phyloP scores from a whole-genome alignment of 2,329 filamentous ascomycete species.

The Cordyceps tenuipes region DNA sequence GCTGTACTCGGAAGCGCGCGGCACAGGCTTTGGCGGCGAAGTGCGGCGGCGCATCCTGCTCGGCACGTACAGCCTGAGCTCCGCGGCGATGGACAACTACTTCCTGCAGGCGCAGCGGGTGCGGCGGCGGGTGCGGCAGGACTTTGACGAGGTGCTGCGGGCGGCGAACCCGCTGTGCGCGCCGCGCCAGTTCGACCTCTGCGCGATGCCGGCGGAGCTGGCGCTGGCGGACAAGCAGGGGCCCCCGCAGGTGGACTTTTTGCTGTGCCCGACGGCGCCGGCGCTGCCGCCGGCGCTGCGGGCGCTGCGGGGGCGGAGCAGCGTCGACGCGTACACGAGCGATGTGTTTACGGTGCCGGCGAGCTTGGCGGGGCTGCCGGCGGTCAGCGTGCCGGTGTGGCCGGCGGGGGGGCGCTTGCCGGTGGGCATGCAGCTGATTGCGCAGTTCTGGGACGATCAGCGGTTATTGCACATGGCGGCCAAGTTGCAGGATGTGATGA shows the following conservation, averaged over 20 bases:
- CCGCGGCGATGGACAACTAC: slow-evolving; percentile 89
- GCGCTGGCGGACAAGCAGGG: slow-evolving; percentile 48
- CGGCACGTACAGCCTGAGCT: slow-evolving; percentile 83
- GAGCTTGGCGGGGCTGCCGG: slow-evolving; percentile 82
- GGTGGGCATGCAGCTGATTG: slow-evolving; percentile 64
- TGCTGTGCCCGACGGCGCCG: slow-evolving; percentile 82
- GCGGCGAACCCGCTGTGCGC: slow-evolving; percentile 59
- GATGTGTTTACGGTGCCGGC: slow-evolving; percentile 95
- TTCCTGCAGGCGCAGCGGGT: slow-evolving; percentile 91
- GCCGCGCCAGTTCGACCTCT: slow-evolving; percentile 45
- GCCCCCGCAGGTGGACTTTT: slow-evolving; percentile 65
- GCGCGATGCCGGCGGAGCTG: slow-evolving; percentile 48
- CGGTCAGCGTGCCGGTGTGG: slow-evolving; percentile 65
- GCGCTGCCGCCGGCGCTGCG: slow-evolving; percentile 59
- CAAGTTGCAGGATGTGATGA: slow-evolving; percentile 28
- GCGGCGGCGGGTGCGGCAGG: slow-evolving; percentile 70
- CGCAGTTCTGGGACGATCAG: slow-evolving; percentile 72
- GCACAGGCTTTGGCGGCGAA: slow-evolving; percentile 70
- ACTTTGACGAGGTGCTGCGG: slow-evolving; percentile 76
- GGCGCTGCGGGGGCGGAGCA: slow-evolving; percentile 45
- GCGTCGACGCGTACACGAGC: slow-evolving; percentile 77
- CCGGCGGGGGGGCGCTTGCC: slow-evolving; percentile 26
- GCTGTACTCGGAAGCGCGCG: slow-evolving; percentile 69
- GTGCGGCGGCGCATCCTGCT: slow-evolving; percentile 81
- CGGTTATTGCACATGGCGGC: slow-evolving; percentile 52